These are phyloP conservation scores for Acephala macrosclerotiorum DNA, from an alignment of 2,329 filamentous ascomycete genomes.

Conservation along the genomic window DNA sequence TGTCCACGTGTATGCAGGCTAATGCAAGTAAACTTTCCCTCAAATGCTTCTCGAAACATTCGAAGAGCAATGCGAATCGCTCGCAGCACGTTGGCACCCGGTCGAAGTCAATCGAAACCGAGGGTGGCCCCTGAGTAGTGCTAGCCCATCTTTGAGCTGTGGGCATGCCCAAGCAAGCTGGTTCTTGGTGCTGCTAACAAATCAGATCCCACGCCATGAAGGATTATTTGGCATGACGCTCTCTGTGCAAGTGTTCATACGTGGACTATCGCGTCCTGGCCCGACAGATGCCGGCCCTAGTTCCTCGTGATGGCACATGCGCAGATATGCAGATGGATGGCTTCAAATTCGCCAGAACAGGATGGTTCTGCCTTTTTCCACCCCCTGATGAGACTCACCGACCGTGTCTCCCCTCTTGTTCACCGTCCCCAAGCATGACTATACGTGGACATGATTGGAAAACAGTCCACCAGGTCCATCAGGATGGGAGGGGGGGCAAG, in stretches of 20 bases:
- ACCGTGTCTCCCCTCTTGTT: slow-evolving; percentile 1
- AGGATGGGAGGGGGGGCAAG: background rate
- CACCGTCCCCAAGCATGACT: background rate
- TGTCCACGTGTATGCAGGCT: background rate
- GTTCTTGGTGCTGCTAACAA: background rate
- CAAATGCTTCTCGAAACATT: slow-evolving; percentile 11
- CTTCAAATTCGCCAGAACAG: background rate
- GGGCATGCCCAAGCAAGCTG: background rate
- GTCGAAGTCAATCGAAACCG: background rate
- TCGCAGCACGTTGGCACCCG: background rate
- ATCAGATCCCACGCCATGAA: background rate
- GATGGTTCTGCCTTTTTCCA: background rate
- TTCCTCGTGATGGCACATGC: background rate
- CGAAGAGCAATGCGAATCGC: slow-evolving; percentile 3
- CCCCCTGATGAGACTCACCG: slow-evolving; percentile 4
- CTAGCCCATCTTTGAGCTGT: background rate
- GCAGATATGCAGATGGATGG: too few relatives aligned
- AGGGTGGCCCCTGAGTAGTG: background rate
- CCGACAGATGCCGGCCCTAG: background rate
- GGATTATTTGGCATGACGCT: background rate
- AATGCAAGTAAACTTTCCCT: background rate
- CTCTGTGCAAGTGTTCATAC: background rate
- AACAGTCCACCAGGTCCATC: background rate
- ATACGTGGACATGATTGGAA: background rate
- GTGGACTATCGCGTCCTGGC: background rate